These are phyloP conservation scores for Nymphaea thermarum DNA, from an alignment of 164 flowering plant genomes.

Conservation along the genomic window DNA sequence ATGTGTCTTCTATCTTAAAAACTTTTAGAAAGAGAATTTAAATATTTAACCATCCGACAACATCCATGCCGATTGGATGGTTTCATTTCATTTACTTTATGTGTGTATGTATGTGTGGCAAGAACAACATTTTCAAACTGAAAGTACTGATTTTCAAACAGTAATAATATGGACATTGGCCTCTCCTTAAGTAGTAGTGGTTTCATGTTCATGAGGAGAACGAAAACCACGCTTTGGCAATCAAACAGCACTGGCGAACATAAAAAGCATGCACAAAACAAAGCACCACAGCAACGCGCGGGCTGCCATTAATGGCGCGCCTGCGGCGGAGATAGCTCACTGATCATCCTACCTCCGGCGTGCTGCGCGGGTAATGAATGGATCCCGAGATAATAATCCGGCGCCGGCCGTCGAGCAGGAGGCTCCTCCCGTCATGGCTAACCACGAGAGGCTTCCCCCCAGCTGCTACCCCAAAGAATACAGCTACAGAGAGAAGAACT, in stretches of 20 bases:
- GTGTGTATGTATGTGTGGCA: too few relatives aligned
- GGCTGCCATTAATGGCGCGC: too few relatives aligned
- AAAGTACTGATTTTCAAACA: too few relatives aligned
- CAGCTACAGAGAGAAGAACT: neutral
- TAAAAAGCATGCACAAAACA: neutral
- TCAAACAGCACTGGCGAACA: neutral
- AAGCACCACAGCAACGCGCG: neutral
- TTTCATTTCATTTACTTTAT: too few relatives aligned
- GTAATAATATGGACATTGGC: neutral
- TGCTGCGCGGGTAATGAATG: neutral
- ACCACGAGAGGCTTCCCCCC: neutral
- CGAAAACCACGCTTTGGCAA: neutral
- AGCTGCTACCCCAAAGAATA: neutral
- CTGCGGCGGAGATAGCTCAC: neutral
- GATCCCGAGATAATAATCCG: neutral
- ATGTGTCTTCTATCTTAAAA: too few relatives aligned
- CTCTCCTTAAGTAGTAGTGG: too few relatives aligned
- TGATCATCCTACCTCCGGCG: neutral
- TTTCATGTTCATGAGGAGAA: neutral
- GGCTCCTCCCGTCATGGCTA: neutral
- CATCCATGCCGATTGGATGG: too few relatives aligned
- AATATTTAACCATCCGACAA: too few relatives aligned
- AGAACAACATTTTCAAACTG: too few relatives aligned
- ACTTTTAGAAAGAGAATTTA: too few relatives aligned
- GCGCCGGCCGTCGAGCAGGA: neutral